Evolutionary conservation across 352 stramenopile genomes (phyloP), one percentile per base, ranked within the genome.

Genomic region (Phytophthora palmivora): DNA sequence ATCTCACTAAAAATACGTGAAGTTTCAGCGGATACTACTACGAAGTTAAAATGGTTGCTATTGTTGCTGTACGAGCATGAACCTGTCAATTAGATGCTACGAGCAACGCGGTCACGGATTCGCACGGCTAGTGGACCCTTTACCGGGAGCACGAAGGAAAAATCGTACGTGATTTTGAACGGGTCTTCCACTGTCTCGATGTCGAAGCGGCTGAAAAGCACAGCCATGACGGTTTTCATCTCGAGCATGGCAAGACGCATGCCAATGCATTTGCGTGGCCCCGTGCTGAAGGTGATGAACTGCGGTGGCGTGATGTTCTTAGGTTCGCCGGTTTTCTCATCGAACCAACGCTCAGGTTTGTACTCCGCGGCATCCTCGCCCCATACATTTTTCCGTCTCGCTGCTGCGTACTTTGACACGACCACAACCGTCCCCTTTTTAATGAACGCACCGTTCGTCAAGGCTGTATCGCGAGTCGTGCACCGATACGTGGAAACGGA

Each of bases 201-300:
- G 15, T 73, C 51, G 30, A 88, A 81, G 30, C 67, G 67, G 41
- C 54, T 78, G 26, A 85, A 64, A 19, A 84, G 50, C 16, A 66
- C 51, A 4, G 74, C 69, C 22, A 82, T 44, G 28, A 67, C 64
- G 2, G 76, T 72, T 59, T 86, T 78, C 43, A 87, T 77, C 51
- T 87, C 60, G 10, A 85, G 59, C 63, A 87, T 55, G n/a, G 79
- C 64, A 24, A 88, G 72, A 19, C 67, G 48, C 60, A 74, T 74
- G n/a, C 80, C 82, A n/a, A 91, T 64, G 47, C 82, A 93, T 24
- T 75, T 68, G 21, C 81, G 80, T 24, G 70, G 71, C 7, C 81
- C 82, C 2, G 62, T 75, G 24, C 69, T 55, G 65, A 94, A 92
- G 2, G 66, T 70, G 16, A 79, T 67, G 49, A 90, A 91, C 58